Conservation (phyloP, 345 rosid genomes). For the Pistacia atlantica region DNA sequence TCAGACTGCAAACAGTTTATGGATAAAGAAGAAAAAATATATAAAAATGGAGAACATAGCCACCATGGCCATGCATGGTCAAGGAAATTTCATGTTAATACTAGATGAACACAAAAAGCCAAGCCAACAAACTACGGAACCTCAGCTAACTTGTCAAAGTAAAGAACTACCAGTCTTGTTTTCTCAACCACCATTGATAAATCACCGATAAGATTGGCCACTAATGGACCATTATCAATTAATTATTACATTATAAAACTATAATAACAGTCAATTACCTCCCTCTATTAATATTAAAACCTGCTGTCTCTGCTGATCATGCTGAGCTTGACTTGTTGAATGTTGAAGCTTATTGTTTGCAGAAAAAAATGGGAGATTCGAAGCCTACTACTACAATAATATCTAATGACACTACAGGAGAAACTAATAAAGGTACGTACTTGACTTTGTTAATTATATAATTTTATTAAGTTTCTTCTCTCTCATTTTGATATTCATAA, state of each 20-base stretch:
- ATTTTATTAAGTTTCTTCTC: not conserved
- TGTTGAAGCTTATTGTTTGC: not conserved
- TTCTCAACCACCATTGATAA: conserved; percentile 18
- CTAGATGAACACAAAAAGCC: conserved; percentile 11
- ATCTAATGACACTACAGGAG: not conserved
- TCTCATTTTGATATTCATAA: not conserved
- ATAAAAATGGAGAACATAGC: too few species aligned
- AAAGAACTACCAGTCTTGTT: conserved; percentile 34
- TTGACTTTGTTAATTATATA: not conserved
- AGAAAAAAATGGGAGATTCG: conserved; percentile 19
- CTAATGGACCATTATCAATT: not conserved
- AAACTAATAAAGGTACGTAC: not conserved
- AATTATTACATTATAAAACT: not conserved
- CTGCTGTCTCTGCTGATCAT: not conserved
- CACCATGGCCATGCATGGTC: not conserved
- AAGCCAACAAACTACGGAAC: conserved; percentile 26
- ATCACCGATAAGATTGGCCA: not conserved
- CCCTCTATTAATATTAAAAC: not conserved
- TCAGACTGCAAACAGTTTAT: too few species aligned
- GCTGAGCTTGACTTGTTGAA: not conserved
- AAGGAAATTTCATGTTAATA: not conserved
- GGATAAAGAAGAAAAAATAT: too few species aligned
- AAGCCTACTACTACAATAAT: not conserved
- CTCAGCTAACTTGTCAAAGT: conserved; percentile 23
- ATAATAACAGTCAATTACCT: too few species aligned